A percentile compares a stretch with the other conserved stretches of the same genome.
Conservation (phyloP, 78 protist species). For the Thecamonas trahens region DNA sequence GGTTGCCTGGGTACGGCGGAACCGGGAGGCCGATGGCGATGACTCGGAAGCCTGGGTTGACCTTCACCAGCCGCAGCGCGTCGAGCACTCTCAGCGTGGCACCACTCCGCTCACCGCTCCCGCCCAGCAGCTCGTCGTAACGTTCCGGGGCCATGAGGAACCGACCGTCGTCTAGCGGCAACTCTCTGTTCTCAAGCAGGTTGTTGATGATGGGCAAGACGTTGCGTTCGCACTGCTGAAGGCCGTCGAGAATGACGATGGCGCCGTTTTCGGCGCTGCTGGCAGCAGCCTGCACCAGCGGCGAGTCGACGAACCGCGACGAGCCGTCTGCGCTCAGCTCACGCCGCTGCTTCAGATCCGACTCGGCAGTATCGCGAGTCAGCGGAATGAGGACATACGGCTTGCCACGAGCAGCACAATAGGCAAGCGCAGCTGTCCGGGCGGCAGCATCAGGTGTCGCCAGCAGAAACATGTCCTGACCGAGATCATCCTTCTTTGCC, state of each 20-base stretch:
- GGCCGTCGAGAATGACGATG: no score
- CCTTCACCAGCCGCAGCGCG: conserved; percentile 10
- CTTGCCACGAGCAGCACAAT: conserved; percentile 47
- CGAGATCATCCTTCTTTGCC: conserved; percentile 24
- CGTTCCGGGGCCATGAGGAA: conserved; percentile 11
- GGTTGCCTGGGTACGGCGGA: conserved; percentile 31
- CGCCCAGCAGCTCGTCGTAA: conserved; percentile 11
- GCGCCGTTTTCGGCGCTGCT: no score
- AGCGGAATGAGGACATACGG: neutral
- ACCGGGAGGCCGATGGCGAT: conserved; percentile 50
- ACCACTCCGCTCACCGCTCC: neutral
- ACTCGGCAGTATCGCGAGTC: conserved; percentile 40
- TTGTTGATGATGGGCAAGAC: conserved; percentile 45
- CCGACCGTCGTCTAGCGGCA: conserved; percentile 47
- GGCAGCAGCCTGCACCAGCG: conserved; percentile 69
- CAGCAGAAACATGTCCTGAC: conserved; percentile 68
- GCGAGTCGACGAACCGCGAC: conserved; percentile 21
- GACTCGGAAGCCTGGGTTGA: conserved; percentile 28
- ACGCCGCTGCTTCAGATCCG: neutral
- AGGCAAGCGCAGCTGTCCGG: conserved; percentile 35
- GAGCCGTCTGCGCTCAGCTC: no score
- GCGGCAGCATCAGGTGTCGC: conserved; percentile 55
- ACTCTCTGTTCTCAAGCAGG: conserved; percentile 58
- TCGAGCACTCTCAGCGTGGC: neutral
- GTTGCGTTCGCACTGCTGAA: conserved; percentile 2